These are phyloP conservation scores for Coniella vitis DNA, from an alignment of 2,329 filamentous ascomycete genomes.

Conservation along the genomic window DNA sequence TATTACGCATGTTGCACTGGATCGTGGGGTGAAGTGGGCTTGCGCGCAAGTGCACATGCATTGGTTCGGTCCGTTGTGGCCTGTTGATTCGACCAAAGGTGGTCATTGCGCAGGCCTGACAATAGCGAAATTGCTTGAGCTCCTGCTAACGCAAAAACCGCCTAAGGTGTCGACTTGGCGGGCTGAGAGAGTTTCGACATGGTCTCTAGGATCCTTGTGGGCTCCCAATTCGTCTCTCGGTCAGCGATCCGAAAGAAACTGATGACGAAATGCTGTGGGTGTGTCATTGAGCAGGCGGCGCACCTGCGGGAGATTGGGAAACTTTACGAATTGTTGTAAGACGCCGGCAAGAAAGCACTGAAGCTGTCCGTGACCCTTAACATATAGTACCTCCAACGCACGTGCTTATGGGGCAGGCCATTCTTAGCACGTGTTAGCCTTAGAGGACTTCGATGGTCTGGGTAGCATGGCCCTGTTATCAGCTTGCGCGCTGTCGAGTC, in stretches of 20 bases:
- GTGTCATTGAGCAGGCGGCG: neutral
- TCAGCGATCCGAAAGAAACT: conserved; percentile 8
- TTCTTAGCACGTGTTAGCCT: too few species aligned
- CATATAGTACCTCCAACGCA: too few species aligned
- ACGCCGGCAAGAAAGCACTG: too few species aligned
- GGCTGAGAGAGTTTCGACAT: neutral
- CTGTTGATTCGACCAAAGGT: neutral
- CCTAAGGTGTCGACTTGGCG: neutral
- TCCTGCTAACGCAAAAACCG: neutral
- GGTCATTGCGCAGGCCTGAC: neutral
- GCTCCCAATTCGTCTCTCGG: conserved; percentile 11
- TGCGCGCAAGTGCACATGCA: too few species aligned
- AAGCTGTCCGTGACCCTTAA: too few species aligned
- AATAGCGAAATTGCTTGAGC: conserved; percentile 1
- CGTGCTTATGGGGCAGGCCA: too few species aligned
- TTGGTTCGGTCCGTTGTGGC: neutral
- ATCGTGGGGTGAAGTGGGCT: neutral
- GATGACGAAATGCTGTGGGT: conserved; percentile 2
- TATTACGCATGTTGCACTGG: too few species aligned
- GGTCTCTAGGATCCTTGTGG: neutral
- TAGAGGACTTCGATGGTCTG: too few species aligned
- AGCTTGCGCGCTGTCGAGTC: too few species aligned
- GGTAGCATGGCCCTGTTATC: too few species aligned
- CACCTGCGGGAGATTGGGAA: neutral
- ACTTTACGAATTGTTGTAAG: neutral